A percentile compares a stretch with the other conserved stretches of the same genome.
These are phyloP conservation scores for Chernovozyma aurita DNA, from an alignment of 1,139 yeast genomes.

Conservation along the genomic window DNA sequence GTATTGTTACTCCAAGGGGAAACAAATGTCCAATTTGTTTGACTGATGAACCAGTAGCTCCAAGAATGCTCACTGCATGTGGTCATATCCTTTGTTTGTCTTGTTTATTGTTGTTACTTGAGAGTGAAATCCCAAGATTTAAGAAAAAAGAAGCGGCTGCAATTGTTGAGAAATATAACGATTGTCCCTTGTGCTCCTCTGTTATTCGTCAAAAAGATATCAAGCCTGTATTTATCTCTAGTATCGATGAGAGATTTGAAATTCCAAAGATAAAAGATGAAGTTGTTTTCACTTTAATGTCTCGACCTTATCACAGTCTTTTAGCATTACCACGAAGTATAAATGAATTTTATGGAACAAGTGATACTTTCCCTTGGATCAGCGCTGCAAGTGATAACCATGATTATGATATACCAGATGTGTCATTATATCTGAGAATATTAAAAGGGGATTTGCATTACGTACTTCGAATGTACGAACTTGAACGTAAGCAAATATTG, in stretches of 20 bases:
- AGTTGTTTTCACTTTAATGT: conserved; percentile 65
- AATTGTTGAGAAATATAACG: conserved; percentile 51
- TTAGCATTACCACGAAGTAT: conserved; percentile 58
- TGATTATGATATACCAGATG: conserved; percentile 16
- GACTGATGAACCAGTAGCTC: conserved; percentile 80
- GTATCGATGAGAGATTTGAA: conserved; percentile 53
- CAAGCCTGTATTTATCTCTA: conserved; percentile 64
- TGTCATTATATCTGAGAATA: conserved; percentile 44
- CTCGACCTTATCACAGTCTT: conserved; percentile 55
- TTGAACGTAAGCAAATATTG: conserved; percentile 50
- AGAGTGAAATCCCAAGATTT: conserved; percentile 45
- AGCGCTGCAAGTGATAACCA: conserved; percentile 8
- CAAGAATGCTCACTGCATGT: conserved; percentile 85
- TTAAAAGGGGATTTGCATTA: conserved; percentile 60
- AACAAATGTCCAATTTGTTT: conserved; percentile 90
- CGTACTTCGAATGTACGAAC: conserved; percentile 47
- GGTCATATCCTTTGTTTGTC: conserved; percentile 89
- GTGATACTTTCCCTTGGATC: conserved; percentile 31
- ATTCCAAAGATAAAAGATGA: conserved; percentile 60
- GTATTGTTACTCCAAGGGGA: conserved; percentile 72
- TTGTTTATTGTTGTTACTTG: conserved; percentile 71
- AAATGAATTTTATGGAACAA: conserved; percentile 21
- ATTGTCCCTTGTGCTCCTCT: conserved; percentile 85
- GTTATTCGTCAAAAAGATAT: conserved; percentile 55
- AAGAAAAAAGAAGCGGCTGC: conserved; percentile 34